Evolutionary conservation across 1,284 basidiomycete genomes (phyloP), one percentile per base, ranked within the genome.

Genomic region (Rhizopogon parksii): DNA sequence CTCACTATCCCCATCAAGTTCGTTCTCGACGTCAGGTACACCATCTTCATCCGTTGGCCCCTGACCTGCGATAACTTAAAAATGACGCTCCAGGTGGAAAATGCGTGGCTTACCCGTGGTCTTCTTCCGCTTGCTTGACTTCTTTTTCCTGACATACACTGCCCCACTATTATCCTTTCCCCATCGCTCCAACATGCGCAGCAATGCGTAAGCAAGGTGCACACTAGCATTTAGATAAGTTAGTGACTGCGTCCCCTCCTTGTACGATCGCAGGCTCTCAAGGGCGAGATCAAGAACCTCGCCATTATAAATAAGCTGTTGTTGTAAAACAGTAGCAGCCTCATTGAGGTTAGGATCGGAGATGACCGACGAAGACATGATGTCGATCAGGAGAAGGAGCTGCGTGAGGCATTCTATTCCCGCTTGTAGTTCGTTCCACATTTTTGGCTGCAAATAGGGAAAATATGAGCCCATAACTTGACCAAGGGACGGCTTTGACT

Each of bases 401-500:
- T 95, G 91, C 5, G 90, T 91, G 55, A 96, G 81, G 68, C 91
- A 95, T 60, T 95, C 89, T 58, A 95, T 82, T 40, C 91, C 90
- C n/a, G 91, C 90, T 67, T 96, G 91, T 30, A 97, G 74, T 63
- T 95, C 93, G n/a, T 82, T 89, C 91, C 91, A 95, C 51, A 83
- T 74, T 60, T 91, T 90, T 30, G 93, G 92, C 88, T 93, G 59
- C 38, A 50, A 50, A 50, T 25, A 55, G 45, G 52, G 45, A 55
- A 50, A 47, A 40, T 25, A 38, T 53, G 55, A 46, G 56, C 54
- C n/a, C 47, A 42, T 51, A 43, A 50, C 40, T 21, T 17, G 15
- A 40, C 32, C 39, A 50, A 51, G 36, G 7, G 51, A 49, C 45
- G 45, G 24, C 8, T 3, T 47, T 46, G 49, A 35, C 24, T 27